Percentiles rank a stretch among this genome's conserved stretches.
These are phyloP conservation scores for Neltuma alba DNA, from an alignment of 306 rosid genomes.

Conservation along the genomic window DNA sequence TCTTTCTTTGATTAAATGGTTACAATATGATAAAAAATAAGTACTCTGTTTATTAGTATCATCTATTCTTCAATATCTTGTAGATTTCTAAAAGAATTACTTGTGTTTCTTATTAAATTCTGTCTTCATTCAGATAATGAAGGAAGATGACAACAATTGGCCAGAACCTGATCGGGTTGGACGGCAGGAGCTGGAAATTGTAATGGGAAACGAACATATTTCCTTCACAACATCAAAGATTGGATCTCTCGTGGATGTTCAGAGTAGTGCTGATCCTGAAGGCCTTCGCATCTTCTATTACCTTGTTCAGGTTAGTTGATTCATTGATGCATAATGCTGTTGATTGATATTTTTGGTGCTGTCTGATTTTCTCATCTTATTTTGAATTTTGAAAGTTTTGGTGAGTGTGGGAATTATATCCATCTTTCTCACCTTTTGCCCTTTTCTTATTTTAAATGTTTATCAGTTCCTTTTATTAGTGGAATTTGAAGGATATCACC, in stretches of 20 bases:
- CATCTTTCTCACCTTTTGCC: too few species aligned
- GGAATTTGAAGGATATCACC: too few species aligned
- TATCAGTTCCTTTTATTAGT: too few species aligned
- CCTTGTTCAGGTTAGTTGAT: conserved; percentile 81
- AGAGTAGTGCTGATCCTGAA: conserved; percentile 96
- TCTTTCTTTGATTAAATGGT: neutral
- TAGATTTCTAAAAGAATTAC: neutral
- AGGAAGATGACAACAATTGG: conserved; percentile 98
- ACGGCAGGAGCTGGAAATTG: conserved; percentile 96
- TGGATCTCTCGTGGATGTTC: conserved; percentile 96
- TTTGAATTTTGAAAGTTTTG: too few species aligned
- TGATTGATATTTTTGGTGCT: neutral
- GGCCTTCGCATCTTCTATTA: conserved; percentile 99
- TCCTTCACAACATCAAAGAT: conserved; percentile 97
- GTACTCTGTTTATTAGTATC: neutral
- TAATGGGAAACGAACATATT: conserved; percentile 96
- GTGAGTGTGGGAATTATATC: too few species aligned
- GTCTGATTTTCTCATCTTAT: neutral
- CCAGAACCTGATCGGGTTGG: conserved; percentile 97
- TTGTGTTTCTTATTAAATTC: neutral
- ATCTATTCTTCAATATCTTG: neutral
- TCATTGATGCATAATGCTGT: neutral
- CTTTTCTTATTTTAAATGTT: too few species aligned
- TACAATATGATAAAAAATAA: neutral
- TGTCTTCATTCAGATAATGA: conserved; percentile 66